These are phyloP conservation scores for Saturnispora halmiae DNA, from an alignment of 805 yeast genomes.

Conservation along the genomic window DNA sequence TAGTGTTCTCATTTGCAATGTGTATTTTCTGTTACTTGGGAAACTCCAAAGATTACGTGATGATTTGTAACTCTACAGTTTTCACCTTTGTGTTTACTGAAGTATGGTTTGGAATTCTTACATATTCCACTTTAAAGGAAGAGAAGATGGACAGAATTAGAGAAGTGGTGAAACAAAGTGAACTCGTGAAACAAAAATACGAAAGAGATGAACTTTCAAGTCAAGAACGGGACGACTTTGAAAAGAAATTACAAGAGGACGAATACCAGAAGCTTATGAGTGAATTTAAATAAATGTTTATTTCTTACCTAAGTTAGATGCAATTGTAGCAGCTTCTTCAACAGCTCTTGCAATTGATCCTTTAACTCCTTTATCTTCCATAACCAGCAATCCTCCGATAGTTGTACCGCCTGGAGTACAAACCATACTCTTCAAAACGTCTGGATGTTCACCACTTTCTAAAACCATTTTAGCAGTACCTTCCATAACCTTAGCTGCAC, in stretches of 20 bases:
- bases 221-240: conserved; percentile 18
- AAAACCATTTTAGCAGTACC: conserved; percentile 91
- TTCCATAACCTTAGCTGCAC: conserved; percentile 89
- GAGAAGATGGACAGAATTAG: conserved; percentile 47
- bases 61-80: conserved; percentile 52
- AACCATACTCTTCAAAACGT: conserved; percentile 73
- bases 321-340: conserved; percentile 84
- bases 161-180: conserved; percentile 16
- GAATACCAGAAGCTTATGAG: conserved; percentile 27
- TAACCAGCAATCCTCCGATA: conserved; percentile 83
- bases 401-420: conserved; percentile 99
- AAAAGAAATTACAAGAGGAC: conserved; percentile 20
- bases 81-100: conserved; percentile 55
- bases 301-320: conserved; percentile 49
- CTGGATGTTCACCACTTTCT: conserved; percentile 78
- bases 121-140: conserved; percentile 54
- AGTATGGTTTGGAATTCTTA: conserved; percentile 59
- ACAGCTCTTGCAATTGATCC: conserved; percentile 82
- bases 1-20: conserved; percentile 39
- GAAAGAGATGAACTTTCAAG: conserved; percentile 23
- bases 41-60: conserved; percentile 25
- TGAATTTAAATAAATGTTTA: conserved; percentile 23
- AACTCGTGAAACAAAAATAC: conserved; percentile 20
- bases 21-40: conserved; percentile 43
- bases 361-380: conserved; percentile 89